Conservation (phyloP, 306 rosid genomes). For the Rosa rugosa region DNA sequence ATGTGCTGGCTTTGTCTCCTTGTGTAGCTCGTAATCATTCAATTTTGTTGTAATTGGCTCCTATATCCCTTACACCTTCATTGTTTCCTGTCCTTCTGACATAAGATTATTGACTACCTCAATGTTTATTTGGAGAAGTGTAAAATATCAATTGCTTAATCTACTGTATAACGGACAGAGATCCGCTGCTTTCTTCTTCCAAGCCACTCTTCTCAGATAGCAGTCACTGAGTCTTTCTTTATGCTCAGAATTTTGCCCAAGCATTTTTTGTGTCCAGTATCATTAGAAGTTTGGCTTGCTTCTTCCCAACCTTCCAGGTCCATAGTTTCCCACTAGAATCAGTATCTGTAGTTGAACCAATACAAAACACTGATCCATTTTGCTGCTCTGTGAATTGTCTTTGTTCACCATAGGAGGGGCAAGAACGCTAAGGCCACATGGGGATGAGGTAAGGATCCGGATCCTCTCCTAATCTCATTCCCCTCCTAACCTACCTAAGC, state of each 20-base stretch:
- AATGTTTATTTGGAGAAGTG: background rate
- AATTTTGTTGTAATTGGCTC: background rate
- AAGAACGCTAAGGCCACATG: background rate
- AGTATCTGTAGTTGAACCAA: slow-evolving; percentile 8
- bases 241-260: background rate
- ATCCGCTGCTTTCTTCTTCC: background rate
- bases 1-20: background rate
- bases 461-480: too few relatives aligned
- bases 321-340: slow-evolving; percentile 11
- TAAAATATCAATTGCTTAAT: background rate
- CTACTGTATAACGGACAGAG: background rate
- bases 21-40: background rate
- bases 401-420: background rate
- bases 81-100: background rate
- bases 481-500: too few relatives aligned
- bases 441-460: background rate
- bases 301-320: background rate
- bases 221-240: background rate
- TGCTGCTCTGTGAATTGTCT: background rate
- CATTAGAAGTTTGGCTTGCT: background rate
- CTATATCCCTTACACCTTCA: background rate
- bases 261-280: background rate
- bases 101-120: background rate
- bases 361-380: background rate
- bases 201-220: background rate